Conservation (phyloP, 495 filamentous ascomycete species). For the Penicillium bialowiezense region DNA sequence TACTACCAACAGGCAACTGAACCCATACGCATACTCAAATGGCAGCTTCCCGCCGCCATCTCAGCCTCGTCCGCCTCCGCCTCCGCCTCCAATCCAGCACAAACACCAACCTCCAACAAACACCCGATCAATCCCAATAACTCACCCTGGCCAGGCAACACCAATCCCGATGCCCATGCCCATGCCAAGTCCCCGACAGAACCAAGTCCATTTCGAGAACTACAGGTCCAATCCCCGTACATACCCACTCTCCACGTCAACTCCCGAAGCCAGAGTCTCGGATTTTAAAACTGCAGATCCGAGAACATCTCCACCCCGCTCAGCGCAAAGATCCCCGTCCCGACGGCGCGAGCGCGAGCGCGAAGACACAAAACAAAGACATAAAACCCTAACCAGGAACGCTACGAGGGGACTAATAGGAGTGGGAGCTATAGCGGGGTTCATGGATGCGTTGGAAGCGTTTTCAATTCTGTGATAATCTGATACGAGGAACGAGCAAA, state of each 20-base stretch:
- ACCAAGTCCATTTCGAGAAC: slow-evolving; percentile 13
- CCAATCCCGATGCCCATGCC: slow-evolving; percentile 13
- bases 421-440: slow-evolving; percentile 42
- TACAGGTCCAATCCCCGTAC: slow-evolving; percentile 15
- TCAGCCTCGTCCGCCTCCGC: slow-evolving; percentile 9
- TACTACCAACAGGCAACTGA: background rate
- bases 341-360: slow-evolving; percentile 10
- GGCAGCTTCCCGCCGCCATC: slow-evolving; percentile 16
- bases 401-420: slow-evolving; percentile 40
- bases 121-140: slow-evolving; percentile 19
- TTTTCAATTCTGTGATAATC: slow-evolving; percentile 28
- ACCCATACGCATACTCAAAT: slow-evolving; percentile 10
- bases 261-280: slow-evolving; percentile 14
- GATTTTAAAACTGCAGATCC: no score
- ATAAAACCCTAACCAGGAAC: slow-evolving; percentile 29
- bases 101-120: slow-evolving; percentile 2
- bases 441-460: slow-evolving; percentile 44
- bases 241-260: slow-evolving; percentile 24
- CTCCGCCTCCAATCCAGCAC: slow-evolving; percentile 2
- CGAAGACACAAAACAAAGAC: slow-evolving; percentile 23
- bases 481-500: no score
- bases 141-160: background rate
- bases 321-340: slow-evolving; percentile 18
- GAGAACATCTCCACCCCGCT: slow-evolving; percentile 15
- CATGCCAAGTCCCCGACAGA: slow-evolving; percentile 3